Evolutionary conservation across 768 basidiomycete species (phyloP).

Genomic region (Rhizopogon rudus): DNA sequence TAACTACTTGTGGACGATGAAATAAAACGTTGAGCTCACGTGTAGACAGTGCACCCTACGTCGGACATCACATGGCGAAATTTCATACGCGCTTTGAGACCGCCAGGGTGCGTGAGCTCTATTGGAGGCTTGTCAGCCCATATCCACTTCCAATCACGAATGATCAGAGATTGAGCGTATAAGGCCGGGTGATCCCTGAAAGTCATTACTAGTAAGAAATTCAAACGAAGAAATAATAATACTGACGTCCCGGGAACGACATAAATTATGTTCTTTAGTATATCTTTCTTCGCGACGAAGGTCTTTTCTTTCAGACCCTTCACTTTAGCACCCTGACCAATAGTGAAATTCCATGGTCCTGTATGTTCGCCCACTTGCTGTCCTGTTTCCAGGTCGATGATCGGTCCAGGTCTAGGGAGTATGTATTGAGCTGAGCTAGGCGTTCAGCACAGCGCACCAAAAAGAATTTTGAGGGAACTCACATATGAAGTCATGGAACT

Average conservation of each 20-base stretch:
- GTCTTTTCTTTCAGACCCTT: conserved; percentile 54
- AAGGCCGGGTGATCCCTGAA: conserved; percentile 59
- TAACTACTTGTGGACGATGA: neutral
- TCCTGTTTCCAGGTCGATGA: conserved; percentile 55
- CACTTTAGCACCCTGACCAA: conserved; percentile 77
- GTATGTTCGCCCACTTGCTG: conserved; percentile 53
- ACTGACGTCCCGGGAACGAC: conserved; percentile 71
- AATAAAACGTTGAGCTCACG: conserved; percentile 29
- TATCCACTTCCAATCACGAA: conserved; percentile 70
- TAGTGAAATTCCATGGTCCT: conserved; percentile 82
- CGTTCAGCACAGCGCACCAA: neutral
- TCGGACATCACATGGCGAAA: conserved; percentile 67
- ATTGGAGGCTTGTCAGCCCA: conserved; percentile 57
- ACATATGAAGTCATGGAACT: conserved; percentile 74
- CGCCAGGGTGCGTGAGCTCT: conserved; percentile 34
- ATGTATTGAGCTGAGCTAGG: conserved; percentile 67
- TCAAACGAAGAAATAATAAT: neutral
- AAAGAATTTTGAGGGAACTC: neutral
- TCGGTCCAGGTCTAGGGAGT: conserved; percentile 58
- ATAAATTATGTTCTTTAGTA: conserved; percentile 56
- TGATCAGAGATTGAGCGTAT: conserved; percentile 32
- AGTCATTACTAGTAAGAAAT: neutral
- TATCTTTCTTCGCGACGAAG: conserved; percentile 75
- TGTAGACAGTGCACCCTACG: conserved; percentile 46
- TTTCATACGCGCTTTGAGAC: conserved; percentile 49